Conservation (phyloP, 495 filamentous ascomycete genomes). For the Aspergillus avenaceus region DNA sequence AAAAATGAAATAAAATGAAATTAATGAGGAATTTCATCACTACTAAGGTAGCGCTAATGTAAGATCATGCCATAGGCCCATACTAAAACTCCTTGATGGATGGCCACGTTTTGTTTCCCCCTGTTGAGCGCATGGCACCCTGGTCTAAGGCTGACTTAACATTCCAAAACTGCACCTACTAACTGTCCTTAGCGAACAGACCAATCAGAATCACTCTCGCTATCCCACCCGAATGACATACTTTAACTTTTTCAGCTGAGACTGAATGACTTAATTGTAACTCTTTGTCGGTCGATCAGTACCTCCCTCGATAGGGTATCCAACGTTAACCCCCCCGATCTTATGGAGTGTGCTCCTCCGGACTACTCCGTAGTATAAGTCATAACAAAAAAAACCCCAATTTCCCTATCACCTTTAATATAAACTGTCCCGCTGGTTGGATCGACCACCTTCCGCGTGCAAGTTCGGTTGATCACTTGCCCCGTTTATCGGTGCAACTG, state of each 20-base stretch:
- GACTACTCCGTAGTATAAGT: too few relatives aligned
- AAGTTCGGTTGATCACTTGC: not conserved
- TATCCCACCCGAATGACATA: too few relatives aligned
- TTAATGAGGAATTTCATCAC: too few relatives aligned
- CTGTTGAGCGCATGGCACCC: constrained; percentile 7
- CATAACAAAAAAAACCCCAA: too few relatives aligned
- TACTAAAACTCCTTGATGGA: too few relatives aligned
- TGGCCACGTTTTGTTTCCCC: constrained; percentile 3
- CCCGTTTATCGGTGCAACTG: not conserved
- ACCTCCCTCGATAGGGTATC: constrained; percentile 4
- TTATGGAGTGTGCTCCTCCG: too few relatives aligned
- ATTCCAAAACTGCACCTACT: not conserved
- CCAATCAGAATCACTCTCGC: too few relatives aligned
- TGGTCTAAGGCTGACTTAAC: not conserved
- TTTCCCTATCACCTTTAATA: too few relatives aligned
- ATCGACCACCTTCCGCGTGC: not conserved
- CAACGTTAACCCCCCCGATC: not conserved
- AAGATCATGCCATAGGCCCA: constrained; percentile 5
- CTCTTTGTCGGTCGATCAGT: not conserved
- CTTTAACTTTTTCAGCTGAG: too few relatives aligned
- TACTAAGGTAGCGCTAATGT: not conserved
- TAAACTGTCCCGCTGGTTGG: not conserved
- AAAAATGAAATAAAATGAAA: too few relatives aligned
- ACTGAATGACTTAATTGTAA: too few relatives aligned
- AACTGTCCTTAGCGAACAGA: not conserved